These are phyloP conservation scores for Solanum gandarillasii DNA, from an alignment of 257 asterid genomes.

Conservation along the genomic window DNA sequence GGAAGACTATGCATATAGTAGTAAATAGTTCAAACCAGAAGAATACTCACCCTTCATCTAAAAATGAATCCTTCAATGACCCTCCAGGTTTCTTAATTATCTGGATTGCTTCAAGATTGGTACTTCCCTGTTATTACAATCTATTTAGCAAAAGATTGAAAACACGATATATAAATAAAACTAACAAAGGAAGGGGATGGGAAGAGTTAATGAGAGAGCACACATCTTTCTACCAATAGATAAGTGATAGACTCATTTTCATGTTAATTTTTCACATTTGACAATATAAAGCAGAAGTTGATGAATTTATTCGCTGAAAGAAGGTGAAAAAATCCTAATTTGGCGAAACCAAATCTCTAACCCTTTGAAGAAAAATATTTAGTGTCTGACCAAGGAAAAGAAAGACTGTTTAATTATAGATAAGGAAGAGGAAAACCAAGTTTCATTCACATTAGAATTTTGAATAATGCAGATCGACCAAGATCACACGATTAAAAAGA, in stretches of 20 bases:
- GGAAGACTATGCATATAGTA: not conserved
- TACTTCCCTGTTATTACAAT: slow-evolving; percentile 59
- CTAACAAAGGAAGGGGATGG: not conserved
- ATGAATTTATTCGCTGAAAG: not conserved
- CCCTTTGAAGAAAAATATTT: not conserved
- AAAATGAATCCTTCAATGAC: slow-evolving; percentile 70
- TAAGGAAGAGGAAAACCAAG: not conserved
- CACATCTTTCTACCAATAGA: not conserved
- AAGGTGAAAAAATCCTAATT: not conserved
- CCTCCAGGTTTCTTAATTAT: slow-evolving; percentile 95
- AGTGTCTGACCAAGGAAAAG: not conserved
- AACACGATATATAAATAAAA: not conserved
- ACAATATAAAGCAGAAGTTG: not conserved
- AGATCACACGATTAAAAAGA: not conserved
- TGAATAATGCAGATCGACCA: not conserved
- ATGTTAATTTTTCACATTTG: not conserved
- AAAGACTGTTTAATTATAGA: not conserved
- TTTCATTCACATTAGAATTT: not conserved
- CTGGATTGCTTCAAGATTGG: slow-evolving; percentile 86
- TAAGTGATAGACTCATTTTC: not conserved
- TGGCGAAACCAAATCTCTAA: not conserved
- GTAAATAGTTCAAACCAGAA: not conserved
- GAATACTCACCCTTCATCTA: slow-evolving; percentile 73
- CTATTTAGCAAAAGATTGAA: not conserved
- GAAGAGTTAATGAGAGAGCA: not conserved